Evolutionary conservation across 345 rosid species (phyloP).

Genomic region (Fremontodendron californicum): DNA sequence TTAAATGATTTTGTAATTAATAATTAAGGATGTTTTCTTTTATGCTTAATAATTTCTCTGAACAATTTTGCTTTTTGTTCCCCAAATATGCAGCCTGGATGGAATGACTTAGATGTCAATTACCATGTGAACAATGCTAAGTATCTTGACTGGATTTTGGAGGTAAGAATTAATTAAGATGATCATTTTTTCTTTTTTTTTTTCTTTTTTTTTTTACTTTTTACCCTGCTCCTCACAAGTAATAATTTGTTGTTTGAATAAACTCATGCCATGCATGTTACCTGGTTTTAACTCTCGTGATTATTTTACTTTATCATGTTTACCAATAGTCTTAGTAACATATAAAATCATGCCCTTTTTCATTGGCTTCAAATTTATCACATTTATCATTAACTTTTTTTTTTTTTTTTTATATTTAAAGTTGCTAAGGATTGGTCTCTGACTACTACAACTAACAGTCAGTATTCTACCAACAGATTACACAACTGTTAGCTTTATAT

Average conservation of each 20-base stretch:
- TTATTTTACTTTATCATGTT: not conserved
- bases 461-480: too few relatives aligned
- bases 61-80: not conserved
- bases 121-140: conserved; percentile 7
- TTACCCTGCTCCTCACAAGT: not conserved
- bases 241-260: too few relatives aligned
- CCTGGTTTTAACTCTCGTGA: too few relatives aligned
- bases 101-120: conserved; percentile 1
- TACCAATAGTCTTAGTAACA: not conserved
- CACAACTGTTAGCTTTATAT: too few relatives aligned
- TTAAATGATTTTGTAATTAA: too few relatives aligned
- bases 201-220: not conserved
- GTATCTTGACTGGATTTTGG: conserved; percentile 13
- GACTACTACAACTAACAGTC: too few relatives aligned
- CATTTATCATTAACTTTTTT: too few relatives aligned
- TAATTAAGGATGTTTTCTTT: not conserved
- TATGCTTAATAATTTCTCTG: not conserved
- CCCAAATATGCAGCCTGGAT: not conserved
- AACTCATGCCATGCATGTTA: too few relatives aligned
- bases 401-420: too few relatives aligned
- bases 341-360: not conserved
- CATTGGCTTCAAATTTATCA: not conserved
- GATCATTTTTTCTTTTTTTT: too few relatives aligned
- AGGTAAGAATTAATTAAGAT: not conserved
- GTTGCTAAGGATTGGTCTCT: too few relatives aligned